Base-by-base conservation (phyloP, 352 stramenopile genomes). In the Pythium grandisporangium region DNA sequence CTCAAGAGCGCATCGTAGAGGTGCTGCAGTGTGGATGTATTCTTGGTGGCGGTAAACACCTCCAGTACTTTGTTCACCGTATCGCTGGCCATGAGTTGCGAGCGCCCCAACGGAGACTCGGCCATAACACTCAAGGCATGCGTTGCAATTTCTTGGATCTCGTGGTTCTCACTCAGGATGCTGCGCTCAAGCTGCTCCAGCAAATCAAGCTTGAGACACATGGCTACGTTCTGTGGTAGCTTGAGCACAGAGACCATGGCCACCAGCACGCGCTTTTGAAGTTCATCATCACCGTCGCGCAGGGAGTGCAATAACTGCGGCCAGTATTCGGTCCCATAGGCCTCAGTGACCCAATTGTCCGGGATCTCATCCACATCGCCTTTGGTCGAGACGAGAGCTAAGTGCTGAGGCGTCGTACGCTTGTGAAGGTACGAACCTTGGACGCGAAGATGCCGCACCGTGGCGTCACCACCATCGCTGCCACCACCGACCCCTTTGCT, bases 321-420 rank as follows among this genome's bases (percentile, higher is more conserved):
- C 39, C 74, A 82, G 53, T 89, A 85, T 19, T 84, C 73, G 16
- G 55, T 55, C 5, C 72, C 76, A 26, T 83, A 89, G 13, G 70
- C 73, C 50, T 86, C 73, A 6, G 59, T 61, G 22, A 87, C 73
- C 22, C 68, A 62, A 33, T 86, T 70, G 51, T 83, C 70, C 23
- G 72, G 58, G 29, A 62, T 47, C 24, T 83, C 66, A 17, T 53
- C 57, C 13, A 82, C 60, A 23, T 84, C 65, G 30, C 43, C 52
- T 53, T 72, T 79, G 35, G 59, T 58, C 2, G 63, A 52, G 26
- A 85, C 55, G 20, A 84, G 59, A 22, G 66, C 61, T 48, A 89
- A 54, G 50, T 86, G 75, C 51, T 84, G 66, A 20, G 37, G 13
- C 5, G 67, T 70, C 25, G 70, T 69, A n/a, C 72, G 70, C 42